Percentiles rank a stretch among this genome's conserved stretches.
Evolutionary conservation across 1,284 basidiomycete species (phyloP).

Genomic region (Dichomitus squalens): DNA sequence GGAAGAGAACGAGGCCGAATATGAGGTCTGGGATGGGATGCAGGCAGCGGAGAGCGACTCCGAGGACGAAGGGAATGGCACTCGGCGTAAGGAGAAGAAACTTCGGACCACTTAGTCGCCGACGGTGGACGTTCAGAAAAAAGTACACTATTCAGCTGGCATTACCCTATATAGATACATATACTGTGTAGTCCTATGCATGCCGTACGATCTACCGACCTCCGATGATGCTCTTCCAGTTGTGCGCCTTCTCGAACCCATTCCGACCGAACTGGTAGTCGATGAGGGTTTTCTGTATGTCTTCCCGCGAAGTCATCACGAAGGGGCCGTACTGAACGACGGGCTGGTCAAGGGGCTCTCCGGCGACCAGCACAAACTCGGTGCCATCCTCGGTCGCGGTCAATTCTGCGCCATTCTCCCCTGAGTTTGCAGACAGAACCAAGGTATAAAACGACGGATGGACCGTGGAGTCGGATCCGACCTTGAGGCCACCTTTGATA

Average conservation of each 20-base stretch:
- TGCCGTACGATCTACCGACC: not conserved
- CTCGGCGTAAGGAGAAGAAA: constrained; percentile 21
- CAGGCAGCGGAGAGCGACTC: constrained; percentile 34
- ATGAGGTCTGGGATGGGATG: constrained; percentile 47
- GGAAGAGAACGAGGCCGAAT: constrained; percentile 45
- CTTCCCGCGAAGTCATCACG: constrained; percentile 81
- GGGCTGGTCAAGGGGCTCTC: constrained; percentile 87
- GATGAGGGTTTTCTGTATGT: constrained; percentile 80
- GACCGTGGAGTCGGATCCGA: constrained; percentile 54
- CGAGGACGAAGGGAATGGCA: constrained; percentile 23
- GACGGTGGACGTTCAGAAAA: not conserved
- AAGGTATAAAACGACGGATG: constrained; percentile 76
- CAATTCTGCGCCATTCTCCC: constrained; percentile 65
- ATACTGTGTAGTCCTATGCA: not conserved
- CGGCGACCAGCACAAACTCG: constrained; percentile 79
- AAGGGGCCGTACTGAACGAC: constrained; percentile 90
- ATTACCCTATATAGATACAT: not conserved
- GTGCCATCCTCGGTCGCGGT: constrained; percentile 61
- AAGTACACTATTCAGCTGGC: not conserved
- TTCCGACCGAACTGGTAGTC: constrained; percentile 84
- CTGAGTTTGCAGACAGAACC: constrained; percentile 61
- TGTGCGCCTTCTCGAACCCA: constrained; percentile 90
- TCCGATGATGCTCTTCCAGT: constrained; percentile 87
- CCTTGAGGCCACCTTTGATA: constrained; percentile 63
- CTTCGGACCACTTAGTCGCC: constrained; percentile 9